A percentile compares a stretch with the other conserved stretches of the same genome.
Evolutionary conservation across 2,329 filamentous ascomycete species (phyloP).

Genomic region (Diaporthe nobilis): DNA sequence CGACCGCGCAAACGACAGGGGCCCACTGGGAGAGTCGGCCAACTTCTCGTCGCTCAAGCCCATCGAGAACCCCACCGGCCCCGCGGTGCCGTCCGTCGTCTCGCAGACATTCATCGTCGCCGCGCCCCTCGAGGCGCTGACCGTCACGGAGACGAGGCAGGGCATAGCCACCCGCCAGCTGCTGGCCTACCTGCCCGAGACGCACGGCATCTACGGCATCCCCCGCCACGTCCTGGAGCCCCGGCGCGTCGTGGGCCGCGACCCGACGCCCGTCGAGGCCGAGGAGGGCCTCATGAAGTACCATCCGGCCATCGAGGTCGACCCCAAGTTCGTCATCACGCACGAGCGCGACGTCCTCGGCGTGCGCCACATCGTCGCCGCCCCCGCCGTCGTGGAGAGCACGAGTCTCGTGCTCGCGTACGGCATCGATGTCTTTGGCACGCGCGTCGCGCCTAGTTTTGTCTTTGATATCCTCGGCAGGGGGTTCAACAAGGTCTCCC

Average conservation of each 20-base stretch:
- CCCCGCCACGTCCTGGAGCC: slow-evolving; percentile 86
- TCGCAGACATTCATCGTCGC: slow-evolving; percentile 87
- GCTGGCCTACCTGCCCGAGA: slow-evolving; percentile 81
- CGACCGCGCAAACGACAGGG: slow-evolving; percentile 84
- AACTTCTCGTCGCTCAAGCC: slow-evolving; percentile 86
- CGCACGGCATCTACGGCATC: slow-evolving; percentile 83
- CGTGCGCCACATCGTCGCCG: slow-evolving; percentile 79
- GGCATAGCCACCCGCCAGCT: slow-evolving; percentile 90
- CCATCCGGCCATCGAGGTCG: slow-evolving; percentile 82
- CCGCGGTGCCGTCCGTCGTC: slow-evolving; percentile 79
- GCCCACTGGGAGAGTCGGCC: slow-evolving; percentile 76
- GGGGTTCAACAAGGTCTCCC: slow-evolving; percentile 91
- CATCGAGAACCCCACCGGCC: slow-evolving; percentile 67
- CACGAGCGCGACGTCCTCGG: slow-evolving; percentile 88
- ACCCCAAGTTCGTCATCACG: slow-evolving; percentile 83
- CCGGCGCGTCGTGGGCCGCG: slow-evolving; percentile 86
- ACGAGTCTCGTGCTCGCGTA: slow-evolving; percentile 92
- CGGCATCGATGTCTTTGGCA: slow-evolving; percentile 90
- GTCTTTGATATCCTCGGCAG: slow-evolving; percentile 94
- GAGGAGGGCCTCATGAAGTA: slow-evolving; percentile 90
- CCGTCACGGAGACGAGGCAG: slow-evolving; percentile 90
- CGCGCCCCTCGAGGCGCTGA: slow-evolving; percentile 82
- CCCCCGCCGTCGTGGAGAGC: slow-evolving; percentile 88
- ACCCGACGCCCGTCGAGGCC: slow-evolving; percentile 82
- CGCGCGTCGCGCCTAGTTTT: slow-evolving; percentile 86